Conservation (phyloP, 257 asterid genomes). For the Parsonsia alboflavescens region DNA sequence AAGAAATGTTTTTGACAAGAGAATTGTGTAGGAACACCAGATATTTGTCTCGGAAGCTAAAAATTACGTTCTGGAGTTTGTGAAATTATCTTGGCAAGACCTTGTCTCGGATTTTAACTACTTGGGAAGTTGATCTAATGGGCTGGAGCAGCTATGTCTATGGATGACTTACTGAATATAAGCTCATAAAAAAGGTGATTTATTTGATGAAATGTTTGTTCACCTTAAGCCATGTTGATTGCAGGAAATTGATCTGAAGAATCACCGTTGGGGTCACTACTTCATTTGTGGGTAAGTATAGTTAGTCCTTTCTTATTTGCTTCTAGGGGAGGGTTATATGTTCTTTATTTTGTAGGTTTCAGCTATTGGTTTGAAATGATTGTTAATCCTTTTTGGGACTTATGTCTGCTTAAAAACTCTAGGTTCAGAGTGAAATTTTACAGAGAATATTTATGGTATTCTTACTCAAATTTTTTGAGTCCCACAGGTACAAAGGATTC, state of each 20-base stretch:
- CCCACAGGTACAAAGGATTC: slow-evolving; percentile 82
- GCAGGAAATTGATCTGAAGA: slow-evolving; percentile 85
- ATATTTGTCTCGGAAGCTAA: background rate
- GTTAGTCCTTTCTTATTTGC: background rate
- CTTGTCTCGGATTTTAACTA: background rate
- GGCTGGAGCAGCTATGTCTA: background rate
- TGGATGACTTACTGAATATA: background rate
- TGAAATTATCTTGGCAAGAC: background rate
- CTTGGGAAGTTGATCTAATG: background rate
- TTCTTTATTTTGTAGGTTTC: background rate
- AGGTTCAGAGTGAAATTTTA: background rate
- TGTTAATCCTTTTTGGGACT: background rate
- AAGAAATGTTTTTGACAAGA: background rate
- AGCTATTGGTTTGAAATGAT: background rate
- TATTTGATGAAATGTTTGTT: background rate
- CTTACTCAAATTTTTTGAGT: background rate
- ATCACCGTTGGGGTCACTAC: slow-evolving; percentile 90
- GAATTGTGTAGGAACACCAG: background rate
- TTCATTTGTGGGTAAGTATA: slow-evolving; percentile 81
- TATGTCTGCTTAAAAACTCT: background rate
- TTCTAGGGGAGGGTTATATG: background rate
- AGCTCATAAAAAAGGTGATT: background rate
- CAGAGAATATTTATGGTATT: background rate
- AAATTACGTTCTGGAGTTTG: background rate
- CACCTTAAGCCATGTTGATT: slow-evolving; percentile 1